A percentile compares a stretch with the other conserved stretches of the same genome.
These are phyloP conservation scores for Cyamopsis tetragonoloba DNA, from an alignment of 306 rosid species.

Conservation along the genomic window DNA sequence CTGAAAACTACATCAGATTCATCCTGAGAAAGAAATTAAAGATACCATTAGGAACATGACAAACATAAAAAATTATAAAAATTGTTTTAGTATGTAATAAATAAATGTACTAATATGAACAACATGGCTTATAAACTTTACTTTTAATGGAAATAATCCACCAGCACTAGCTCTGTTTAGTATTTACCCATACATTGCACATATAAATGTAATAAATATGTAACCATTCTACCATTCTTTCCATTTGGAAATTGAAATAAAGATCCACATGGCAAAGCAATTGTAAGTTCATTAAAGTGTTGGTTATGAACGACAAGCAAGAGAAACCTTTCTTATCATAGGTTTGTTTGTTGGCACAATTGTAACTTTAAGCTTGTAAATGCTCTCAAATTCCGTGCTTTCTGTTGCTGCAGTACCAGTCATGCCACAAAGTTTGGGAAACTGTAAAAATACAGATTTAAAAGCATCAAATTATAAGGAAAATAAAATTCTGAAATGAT, in stretches of 20 bases:
- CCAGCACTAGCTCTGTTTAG: neutral
- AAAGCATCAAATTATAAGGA: constrained; percentile 25
- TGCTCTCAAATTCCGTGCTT: constrained; percentile 95
- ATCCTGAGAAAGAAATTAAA: constrained; percentile 54
- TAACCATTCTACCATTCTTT: constrained; percentile 16
- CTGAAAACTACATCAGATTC: constrained; percentile 97
- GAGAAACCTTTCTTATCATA: constrained; percentile 86
- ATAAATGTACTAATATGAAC: constrained; percentile 1
- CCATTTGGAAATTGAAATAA: neutral
- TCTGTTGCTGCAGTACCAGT: constrained; percentile 99
- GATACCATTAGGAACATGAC: constrained; percentile 28
- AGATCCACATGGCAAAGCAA: constrained; percentile 14
- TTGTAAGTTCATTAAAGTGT: constrained; percentile 5
- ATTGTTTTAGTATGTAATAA: neutral
- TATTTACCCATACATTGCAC: neutral
- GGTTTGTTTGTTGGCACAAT: constrained; percentile 95
- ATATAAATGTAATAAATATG: constrained; percentile 11
- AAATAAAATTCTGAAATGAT: constrained; percentile 23
- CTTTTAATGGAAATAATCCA: constrained; percentile 18
- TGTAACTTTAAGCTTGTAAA: constrained; percentile 95
- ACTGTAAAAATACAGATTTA: constrained; percentile 44
- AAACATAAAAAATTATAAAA: constrained; percentile 7
- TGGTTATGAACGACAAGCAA: constrained; percentile 18
- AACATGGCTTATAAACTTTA: neutral
- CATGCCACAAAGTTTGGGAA: constrained; percentile 98